Evolutionary conservation across 441 rosid species (phyloP), one percentile per base, ranked within the genome.

Genomic region (Jatropha multifida): DNA sequence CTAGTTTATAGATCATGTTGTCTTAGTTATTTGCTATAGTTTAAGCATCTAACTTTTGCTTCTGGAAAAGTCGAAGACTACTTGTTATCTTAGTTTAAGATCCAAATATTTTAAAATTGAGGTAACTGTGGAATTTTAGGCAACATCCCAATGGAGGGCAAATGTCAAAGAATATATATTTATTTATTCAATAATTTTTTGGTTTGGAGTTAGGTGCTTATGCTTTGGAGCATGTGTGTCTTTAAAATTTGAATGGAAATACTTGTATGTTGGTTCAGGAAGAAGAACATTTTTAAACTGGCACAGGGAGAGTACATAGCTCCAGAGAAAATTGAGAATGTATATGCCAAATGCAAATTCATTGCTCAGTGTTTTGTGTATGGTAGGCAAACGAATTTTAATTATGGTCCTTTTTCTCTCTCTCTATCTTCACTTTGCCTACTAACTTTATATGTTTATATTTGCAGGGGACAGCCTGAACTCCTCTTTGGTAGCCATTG

Each of bases 241-340:
- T 32, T 32, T 32, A 32, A 32, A 32, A 32, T 32, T 77, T 71
- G 5, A 64, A 48, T 68, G 32, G 27, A 44, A 82, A 9, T 13
- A 62, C 49, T 54, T 68, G 62, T 42, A n/a, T 79, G n/a, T 69
- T 81, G 80, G 54, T 75, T 56, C 85, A 96, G 99, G 88, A 96
- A 96, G 89, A 96, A 96, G 90, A 96, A 96, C 85, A 96, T 96
- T 80, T 96, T 96, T 85, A 96, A 96, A 85, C 80, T 96, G 83
- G 97, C 99, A 14, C 99, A 96, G 37, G 99, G 99, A 70, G 99
- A 96, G 86, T 96, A 94, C 82, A 91, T 96, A 77, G 99, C 99
- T 76, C 98, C 99, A 0, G 99, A 96, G 88, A 96, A 94, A 85
- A 90, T 96, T 13, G 98, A 96, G 92, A 96, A 96, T 83, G 95